A percentile compares a stretch with the other conserved stretches of the same genome.
phyloP scores from a whole-genome alignment of 1,284 basidiomycete species.

The Testicularia cyperi region DNA sequence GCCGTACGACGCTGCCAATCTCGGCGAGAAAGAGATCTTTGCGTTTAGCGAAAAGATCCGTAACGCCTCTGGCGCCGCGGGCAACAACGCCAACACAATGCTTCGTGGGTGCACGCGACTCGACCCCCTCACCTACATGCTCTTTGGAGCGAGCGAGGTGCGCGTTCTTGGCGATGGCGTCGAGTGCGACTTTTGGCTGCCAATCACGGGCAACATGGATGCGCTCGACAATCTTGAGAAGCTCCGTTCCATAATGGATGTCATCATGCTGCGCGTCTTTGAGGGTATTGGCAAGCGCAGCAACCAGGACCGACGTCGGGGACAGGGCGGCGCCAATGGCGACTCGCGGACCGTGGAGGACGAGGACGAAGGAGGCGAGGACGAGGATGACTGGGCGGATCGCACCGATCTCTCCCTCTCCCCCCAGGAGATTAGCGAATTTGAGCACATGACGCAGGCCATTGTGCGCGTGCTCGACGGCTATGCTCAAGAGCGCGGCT shows the following conservation, averaged over 20 bases:
- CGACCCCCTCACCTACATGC: constrained; percentile 85
- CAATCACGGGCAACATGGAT: constrained; percentile 73
- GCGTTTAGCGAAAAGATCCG: constrained; percentile 83
- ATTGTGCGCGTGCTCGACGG: constrained; percentile 50
- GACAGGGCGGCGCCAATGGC: too few species aligned
- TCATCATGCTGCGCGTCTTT: constrained; percentile 85
- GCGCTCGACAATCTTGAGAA: constrained; percentile 80
- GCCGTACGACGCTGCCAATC: constrained; percentile 62
- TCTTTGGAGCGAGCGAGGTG: constrained; percentile 85
- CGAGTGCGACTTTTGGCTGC: constrained; percentile 88
- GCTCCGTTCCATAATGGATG: constrained; percentile 80
- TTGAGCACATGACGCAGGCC: constrained; percentile 44
- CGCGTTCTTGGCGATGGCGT: constrained; percentile 60
- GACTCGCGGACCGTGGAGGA: constrained; percentile 4
- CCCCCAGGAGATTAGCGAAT: constrained; percentile 50
- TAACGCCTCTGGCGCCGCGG: constrained; percentile 67
- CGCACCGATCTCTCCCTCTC: constrained; percentile 40
- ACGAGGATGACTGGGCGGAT: constrained; percentile 24
- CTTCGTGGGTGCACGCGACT: constrained; percentile 70
- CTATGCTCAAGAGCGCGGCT: constrained; percentile 39
- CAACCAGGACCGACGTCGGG: background rate
- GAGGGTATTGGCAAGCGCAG: constrained; percentile 66
- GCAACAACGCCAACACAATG: constrained; percentile 67
- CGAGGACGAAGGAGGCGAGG: constrained; percentile 19
- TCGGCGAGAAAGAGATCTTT: constrained; percentile 71